phyloP scores from a whole-genome alignment of 2,329 filamentous ascomycete genomes.

The Fusarium penzigii region DNA sequence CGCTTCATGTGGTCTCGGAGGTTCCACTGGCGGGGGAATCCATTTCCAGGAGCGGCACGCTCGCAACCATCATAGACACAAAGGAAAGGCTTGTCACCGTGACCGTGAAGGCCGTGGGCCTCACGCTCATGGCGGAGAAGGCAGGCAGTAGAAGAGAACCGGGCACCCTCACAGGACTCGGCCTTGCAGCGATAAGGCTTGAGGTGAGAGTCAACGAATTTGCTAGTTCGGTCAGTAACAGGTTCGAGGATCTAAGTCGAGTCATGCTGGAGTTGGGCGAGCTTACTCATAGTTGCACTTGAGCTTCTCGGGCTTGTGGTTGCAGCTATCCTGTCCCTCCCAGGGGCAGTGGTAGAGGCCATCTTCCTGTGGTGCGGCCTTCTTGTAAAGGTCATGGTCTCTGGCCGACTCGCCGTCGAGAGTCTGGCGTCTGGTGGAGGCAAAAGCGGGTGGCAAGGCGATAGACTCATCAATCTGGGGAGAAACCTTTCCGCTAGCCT shows the following conservation, averaged over 20 bases:
- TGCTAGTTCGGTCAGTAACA: conserved; percentile 57
- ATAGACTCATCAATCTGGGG: conserved; percentile 34
- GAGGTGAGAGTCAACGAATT: conserved; percentile 94
- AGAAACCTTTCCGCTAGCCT: conserved; percentile 23
- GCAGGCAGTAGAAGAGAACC: conserved; percentile 94
- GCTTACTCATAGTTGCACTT: conserved; percentile 99
- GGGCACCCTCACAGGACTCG: conserved; percentile 76
- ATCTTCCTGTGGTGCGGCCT: conserved; percentile 63
- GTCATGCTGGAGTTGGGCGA: conserved; percentile 11
- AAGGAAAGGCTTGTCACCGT: conserved; percentile 88
- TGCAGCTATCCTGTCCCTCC: conserved; percentile 70
- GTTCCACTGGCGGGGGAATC: conserved; percentile 95
- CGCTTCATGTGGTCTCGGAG: conserved; percentile 96
- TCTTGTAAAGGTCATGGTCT: conserved; percentile 72
- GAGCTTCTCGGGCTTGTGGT: conserved; percentile 90
- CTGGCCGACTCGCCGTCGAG: conserved; percentile 59
- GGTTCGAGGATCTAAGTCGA: background rate
- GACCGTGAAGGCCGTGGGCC: conserved; percentile 92
- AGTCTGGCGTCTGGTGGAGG: conserved; percentile 46
- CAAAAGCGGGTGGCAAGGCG: conserved; percentile 40
- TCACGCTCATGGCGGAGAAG: conserved; percentile 93
- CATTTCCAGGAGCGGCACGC: conserved; percentile 76
- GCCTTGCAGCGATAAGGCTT: conserved; percentile 96
- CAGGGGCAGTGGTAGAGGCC: conserved; percentile 94
- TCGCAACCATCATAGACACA: conserved; percentile 89